Base-by-base conservation (phyloP, 306 rosid genomes). In the Castanea mollissima region DNA sequence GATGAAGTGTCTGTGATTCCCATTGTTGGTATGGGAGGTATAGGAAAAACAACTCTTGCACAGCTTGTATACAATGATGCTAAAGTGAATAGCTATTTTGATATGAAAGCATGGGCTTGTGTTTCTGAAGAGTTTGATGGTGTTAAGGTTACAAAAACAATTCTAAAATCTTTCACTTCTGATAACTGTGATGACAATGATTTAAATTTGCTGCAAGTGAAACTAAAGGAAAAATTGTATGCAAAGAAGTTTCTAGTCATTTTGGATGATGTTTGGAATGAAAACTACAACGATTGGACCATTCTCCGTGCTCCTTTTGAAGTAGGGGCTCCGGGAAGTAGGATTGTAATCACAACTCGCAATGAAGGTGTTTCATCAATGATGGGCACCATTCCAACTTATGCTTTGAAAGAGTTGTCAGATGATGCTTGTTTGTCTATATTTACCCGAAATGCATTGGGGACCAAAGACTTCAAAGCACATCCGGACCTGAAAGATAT, bases 281-380 rank as follows among this genome's bases (percentile, higher is more conserved):
- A 56, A 1, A 12, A 78, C 11, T 56, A 71, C 12, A 31, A 58
- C 3, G n/a, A 70, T 2, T 78, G 81, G 81, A 44, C 31, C 19
- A 71, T 1, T 21, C 6, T 78, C 12, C 19, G 52, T n/a, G 51
- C 52, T 46, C 16, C 34, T 2, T 70, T 78, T 18, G 9, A 44
- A 57, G 51, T 35, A 5, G 81, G 81, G 2, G 73, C 76, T 14
- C 62, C 32, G 5, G 81, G 76, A 56, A 25, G 71, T 41, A 57
- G 51, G 14, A 46, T 78, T 44, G 2, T 78, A 5, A 13, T 71
- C 62, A 78, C 76, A 3, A 71, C 81, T 58, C 76, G 63, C 23
- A 27, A 56, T 25, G 2, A 2, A 2, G 63, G 16, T n/a, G 76
- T 70, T 71, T 56, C 81, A 19, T 13, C 25, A 49, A 44, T 25